A percentile compares a stretch with the other conserved stretches of the same genome.
Evolutionary conservation across 768 basidiomycete species (phyloP).

Genomic region (Collybiopsis luxurians): DNA sequence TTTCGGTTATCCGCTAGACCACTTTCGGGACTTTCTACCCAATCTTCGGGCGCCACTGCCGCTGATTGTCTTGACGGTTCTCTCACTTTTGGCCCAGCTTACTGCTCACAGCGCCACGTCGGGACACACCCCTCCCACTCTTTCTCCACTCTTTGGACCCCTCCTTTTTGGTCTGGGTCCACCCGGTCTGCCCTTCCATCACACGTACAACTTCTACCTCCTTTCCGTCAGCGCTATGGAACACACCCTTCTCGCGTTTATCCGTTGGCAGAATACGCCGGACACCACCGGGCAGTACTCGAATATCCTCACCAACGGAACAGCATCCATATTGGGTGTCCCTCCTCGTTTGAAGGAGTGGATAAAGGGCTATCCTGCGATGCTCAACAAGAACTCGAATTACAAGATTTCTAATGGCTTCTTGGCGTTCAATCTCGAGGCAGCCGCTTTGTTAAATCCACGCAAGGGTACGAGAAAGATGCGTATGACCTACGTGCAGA

Average conservation of each 20-base stretch:
- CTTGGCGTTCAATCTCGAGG: no score
- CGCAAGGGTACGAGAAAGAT: conserved; percentile 75
- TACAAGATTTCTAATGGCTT: not conserved
- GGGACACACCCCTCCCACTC: conserved; percentile 87
- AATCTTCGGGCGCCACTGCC: conserved; percentile 51
- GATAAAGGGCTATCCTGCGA: conserved; percentile 86
- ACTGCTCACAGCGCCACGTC: conserved; percentile 81
- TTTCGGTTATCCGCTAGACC: conserved; percentile 62
- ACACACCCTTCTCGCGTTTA: conserved; percentile 87
- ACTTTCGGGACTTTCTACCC: conserved; percentile 70
- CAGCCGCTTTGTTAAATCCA: no score
- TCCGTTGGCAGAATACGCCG: conserved; percentile 75
- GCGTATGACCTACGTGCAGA: conserved; percentile 71
- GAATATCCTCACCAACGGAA: conserved; percentile 34
- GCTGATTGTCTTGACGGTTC: conserved; percentile 61
- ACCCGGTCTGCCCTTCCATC: conserved; percentile 33
- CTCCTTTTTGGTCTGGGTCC: conserved; percentile 74
- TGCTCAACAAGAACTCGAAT: conserved; percentile 60
- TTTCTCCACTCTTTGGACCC: conserved; percentile 88
- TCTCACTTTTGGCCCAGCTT: conserved; percentile 80
- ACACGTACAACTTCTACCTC: conserved; percentile 69
- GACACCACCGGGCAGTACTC: conserved; percentile 26
- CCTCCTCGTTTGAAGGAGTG: conserved; percentile 88
- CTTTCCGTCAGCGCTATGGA: conserved; percentile 86
- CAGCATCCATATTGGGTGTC: conserved; percentile 61